phyloP scores from a whole-genome alignment of 1,284 basidiomycete species.

The Boletus calvinii region DNA sequence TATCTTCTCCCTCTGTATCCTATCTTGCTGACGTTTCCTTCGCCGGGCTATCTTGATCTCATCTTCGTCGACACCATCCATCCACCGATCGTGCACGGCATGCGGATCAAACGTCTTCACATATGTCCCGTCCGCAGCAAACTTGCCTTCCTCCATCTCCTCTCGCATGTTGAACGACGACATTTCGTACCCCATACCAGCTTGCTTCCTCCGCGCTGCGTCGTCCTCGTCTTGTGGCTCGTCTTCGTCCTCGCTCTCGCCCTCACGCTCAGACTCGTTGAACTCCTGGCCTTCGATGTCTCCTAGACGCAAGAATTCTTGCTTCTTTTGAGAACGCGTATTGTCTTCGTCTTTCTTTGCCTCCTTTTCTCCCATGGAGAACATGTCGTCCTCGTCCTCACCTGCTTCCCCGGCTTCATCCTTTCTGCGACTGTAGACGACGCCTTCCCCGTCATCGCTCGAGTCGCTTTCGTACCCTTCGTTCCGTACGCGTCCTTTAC shows the following conservation, averaged over 20 bases:
- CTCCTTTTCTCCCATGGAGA: conserved; percentile 64
- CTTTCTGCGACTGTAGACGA: conserved; percentile 74
- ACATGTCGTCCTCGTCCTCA: conserved; percentile 87
- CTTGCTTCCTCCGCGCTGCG: conserved; percentile 67
- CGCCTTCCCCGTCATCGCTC: conserved; percentile 88
- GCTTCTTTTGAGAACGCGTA: conserved; percentile 51
- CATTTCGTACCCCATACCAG: conserved; percentile 90
- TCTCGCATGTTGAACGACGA: conserved; percentile 99
- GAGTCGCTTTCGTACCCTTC: conserved; percentile 95
- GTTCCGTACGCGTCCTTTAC: conserved; percentile 71
- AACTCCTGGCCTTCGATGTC: conserved; percentile 98
- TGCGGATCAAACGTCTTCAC: conserved; percentile 87
- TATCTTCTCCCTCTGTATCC: conserved; percentile 66
- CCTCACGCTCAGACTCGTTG: conserved; percentile 49
- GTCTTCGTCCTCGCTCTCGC: conserved; percentile 49
- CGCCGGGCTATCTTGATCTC: conserved; percentile 83
- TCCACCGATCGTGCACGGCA: conserved; percentile 93
- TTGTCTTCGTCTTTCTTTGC: conserved; percentile 40
- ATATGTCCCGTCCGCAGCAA: conserved; percentile 91
- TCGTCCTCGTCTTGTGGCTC: conserved; percentile 82
- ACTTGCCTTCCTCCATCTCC: conserved; percentile 97
- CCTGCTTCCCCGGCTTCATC: conserved; percentile 42
- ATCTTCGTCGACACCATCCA: conserved; percentile 84
- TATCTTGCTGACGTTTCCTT: conserved; percentile 67
- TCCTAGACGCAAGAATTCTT: conserved; percentile 78